Percentiles rank a stretch among this genome's conserved stretches.
These are phyloP conservation scores for Lentinus tigrinus DNA, from an alignment of 768 basidiomycete species.

Conservation along the genomic window DNA sequence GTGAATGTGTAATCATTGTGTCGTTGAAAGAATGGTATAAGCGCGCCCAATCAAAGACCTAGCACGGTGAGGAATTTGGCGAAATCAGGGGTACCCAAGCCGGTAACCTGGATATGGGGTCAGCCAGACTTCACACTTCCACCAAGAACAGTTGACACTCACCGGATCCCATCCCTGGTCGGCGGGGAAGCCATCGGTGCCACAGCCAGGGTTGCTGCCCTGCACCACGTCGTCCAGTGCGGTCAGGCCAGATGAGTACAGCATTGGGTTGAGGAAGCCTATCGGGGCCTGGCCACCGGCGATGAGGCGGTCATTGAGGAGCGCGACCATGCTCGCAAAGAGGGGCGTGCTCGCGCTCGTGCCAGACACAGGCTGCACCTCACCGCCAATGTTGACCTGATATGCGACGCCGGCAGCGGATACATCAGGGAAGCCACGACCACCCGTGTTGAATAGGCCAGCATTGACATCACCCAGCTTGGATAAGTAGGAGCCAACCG, in stretches of 20 bases:
- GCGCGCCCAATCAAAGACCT: slow-evolving; percentile 7
- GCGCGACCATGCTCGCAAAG: slow-evolving; percentile 59
- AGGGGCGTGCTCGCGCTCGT: slow-evolving; percentile 65
- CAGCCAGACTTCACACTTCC: slow-evolving; percentile 19
- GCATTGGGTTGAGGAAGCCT: slow-evolving; percentile 37
- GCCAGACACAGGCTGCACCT: slow-evolving; percentile 36
- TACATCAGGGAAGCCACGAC: slow-evolving; percentile 48
- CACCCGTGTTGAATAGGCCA: slow-evolving; percentile 32
- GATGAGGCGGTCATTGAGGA: slow-evolving; percentile 42
- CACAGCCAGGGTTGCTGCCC: slow-evolving; percentile 38
- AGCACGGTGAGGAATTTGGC: slow-evolving; percentile 22
- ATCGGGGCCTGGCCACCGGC: slow-evolving; percentile 26
- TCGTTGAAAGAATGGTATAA: neutral
- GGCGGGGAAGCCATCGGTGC: slow-evolving; percentile 35
- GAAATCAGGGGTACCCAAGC: slow-evolving; percentile 35
- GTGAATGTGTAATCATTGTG: too few species aligned
- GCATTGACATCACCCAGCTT: slow-evolving; percentile 26
- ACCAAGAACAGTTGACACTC: slow-evolving; percentile 30
- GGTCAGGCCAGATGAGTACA: slow-evolving; percentile 22
- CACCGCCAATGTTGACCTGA: slow-evolving; percentile 25
- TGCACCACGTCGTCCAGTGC: slow-evolving; percentile 35
- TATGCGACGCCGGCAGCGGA: slow-evolving; percentile 38
- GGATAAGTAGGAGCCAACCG: slow-evolving; percentile 36
- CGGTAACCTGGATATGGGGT: slow-evolving; percentile 16
- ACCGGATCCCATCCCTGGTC: slow-evolving; percentile 31